Evolutionary conservation across 2,329 filamentous ascomycete genomes (phyloP), one percentile per base, ranked within the genome.

Genomic region (Neurospora crassa): DNA sequence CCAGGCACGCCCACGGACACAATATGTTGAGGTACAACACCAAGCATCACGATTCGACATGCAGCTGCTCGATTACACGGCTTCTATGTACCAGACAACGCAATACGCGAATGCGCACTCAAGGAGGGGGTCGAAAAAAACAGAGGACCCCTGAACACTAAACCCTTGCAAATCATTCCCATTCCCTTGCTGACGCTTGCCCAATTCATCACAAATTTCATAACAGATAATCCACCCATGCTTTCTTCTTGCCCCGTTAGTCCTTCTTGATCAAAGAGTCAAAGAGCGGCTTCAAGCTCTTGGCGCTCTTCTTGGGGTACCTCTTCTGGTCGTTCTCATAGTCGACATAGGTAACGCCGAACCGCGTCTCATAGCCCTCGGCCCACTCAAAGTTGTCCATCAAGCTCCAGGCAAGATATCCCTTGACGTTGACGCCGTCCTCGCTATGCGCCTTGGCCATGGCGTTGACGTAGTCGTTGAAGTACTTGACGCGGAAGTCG

Each of bases 371-470:
- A 78, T 95, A 97, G 12, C 93, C 93, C 79, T 96, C 93, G n/a
- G 93, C 92, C 92, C 92, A 95, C 81, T 95, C 92, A 77, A 95
- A 95, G 83, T 95, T 95, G 81, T 96, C 93, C 87, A 97, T 88
- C 74, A 97, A 85, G 79, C 90, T 93, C 93, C 93, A 97, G 18
- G 91, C 93, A 84, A 95, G 88, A 81, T 96, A 96, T 4, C 90
- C 92, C 75, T 87, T 85, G 70, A 95, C 91, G 77, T 95, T 87
- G 68, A 94, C 92, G n/a, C 90, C 90, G 77, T 96, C 92, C 76
- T 90, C 75, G 69, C 85, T 83, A 45, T 87, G 87, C 1, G 93
- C 92, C 77, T 91, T 86, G 37, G 91, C 92, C 87, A 96, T 87
- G 71, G 92, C 93, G 68, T 84, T 85, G 75, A 96, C 88, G 78